Percentiles rank a stretch among this genome's conserved stretches.
Evolutionary conservation across 192 early-diverging fungal species (phyloP).

Genomic region (Gonapodya sp.): DNA sequence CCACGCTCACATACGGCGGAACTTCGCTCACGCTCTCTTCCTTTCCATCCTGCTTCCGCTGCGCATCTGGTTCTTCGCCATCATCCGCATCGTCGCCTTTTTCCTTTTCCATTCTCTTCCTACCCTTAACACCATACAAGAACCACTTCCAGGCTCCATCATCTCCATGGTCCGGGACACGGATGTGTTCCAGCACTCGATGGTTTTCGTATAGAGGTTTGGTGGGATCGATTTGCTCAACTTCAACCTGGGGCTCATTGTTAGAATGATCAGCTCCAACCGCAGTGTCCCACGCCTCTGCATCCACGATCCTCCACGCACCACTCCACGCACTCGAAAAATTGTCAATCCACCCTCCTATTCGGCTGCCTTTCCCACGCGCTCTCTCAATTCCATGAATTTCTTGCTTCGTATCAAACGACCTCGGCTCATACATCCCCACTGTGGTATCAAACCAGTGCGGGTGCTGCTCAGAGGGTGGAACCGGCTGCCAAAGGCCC

Average conservation of each 20-base stretch:
- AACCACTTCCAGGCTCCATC: background rate
- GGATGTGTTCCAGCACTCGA: background rate
- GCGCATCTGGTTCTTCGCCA: background rate
- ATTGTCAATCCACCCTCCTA: too few relatives aligned
- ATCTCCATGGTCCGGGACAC: background rate
- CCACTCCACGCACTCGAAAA: too few relatives aligned
- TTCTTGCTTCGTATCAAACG: too few relatives aligned
- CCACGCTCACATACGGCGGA: background rate
- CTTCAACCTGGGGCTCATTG: too few relatives aligned
- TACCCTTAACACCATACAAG: background rate
- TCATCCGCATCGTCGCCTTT: background rate
- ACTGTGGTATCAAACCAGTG: too few relatives aligned
- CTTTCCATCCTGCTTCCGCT: background rate
- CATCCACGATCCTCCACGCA: too few relatives aligned
- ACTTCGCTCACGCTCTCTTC: background rate
- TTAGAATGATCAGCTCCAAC: too few relatives aligned
- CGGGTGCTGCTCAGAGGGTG: background rate
- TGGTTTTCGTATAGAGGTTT: background rate
- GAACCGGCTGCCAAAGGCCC: background rate
- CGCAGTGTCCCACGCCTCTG: too few relatives aligned
- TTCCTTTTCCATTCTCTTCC: background rate
- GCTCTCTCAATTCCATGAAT: too few relatives aligned
- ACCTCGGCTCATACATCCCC: too few relatives aligned
- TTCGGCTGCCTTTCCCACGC: too few relatives aligned
- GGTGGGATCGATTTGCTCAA: background rate